Percentiles rank a stretch among this genome's conserved stretches.
Conservation (phyloP, 2,329 filamentous ascomycete species). For the Bipolaris sorokiniana region DNA sequence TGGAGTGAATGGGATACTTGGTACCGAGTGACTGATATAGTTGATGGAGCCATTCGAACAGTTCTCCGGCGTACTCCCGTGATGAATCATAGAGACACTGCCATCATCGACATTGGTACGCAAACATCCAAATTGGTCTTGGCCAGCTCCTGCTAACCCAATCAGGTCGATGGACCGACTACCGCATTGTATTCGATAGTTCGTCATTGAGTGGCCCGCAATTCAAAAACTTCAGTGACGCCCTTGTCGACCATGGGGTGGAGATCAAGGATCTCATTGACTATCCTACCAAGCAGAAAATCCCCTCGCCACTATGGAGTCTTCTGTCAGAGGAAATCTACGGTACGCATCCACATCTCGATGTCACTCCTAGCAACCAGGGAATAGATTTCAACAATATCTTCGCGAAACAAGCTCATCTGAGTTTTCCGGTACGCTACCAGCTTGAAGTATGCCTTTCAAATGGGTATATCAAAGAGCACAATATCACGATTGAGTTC, state of each 20-base stretch:
- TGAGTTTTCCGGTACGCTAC: conserved; percentile 75
- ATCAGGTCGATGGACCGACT: conserved; percentile 67
- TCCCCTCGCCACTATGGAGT: conserved; percentile 26
- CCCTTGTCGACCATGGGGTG: conserved; percentile 77
- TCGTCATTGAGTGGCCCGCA: conserved; percentile 37
- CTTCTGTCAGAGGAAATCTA: conserved; percentile 41
- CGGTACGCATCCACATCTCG: conserved; percentile 32
- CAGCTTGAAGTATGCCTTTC: conserved; percentile 95
- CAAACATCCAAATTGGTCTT: conserved; percentile 21
- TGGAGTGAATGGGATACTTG: conserved; percentile 66
- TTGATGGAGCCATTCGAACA: conserved; percentile 48
- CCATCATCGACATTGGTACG: conserved; percentile 65
- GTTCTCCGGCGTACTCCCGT: conserved; percentile 29
- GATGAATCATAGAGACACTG: conserved; percentile 51
- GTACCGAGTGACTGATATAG: conserved; percentile 69
- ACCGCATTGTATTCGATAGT: conserved; percentile 58
- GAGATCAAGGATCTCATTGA: conserved; percentile 52
- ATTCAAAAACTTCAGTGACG: conserved; percentile 56
- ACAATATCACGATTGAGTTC: conserved; percentile 72
- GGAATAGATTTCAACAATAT: conserved; percentile 39
- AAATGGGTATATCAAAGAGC: conserved; percentile 75
- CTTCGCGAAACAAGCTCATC: conserved; percentile 32
- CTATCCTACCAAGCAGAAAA: conserved; percentile 50
- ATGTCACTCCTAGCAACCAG: conserved; percentile 1
- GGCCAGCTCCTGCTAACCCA: neutral